Evolutionary conservation across 2,329 filamentous ascomycete species (phyloP).

Genomic region (Paecilomyces dactylethromorphus): DNA sequence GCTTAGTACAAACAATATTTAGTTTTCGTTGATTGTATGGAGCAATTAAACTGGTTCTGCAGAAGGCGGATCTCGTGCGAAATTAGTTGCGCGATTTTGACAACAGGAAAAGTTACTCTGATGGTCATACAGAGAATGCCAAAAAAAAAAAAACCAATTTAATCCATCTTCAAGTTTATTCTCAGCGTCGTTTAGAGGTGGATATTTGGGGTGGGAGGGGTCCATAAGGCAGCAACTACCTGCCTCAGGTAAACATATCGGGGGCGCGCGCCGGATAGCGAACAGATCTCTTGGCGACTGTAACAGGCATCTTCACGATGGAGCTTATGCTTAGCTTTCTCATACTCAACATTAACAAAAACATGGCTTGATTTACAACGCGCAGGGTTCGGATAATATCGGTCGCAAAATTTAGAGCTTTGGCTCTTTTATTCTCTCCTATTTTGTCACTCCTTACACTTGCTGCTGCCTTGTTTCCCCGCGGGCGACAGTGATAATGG

Average conservation of each 20-base stretch:
- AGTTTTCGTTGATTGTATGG: too few species aligned
- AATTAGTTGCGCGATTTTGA: too few species aligned
- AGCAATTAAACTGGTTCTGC: too few species aligned
- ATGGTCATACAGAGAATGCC: too few species aligned
- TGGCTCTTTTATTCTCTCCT: background rate
- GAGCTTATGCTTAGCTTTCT: background rate
- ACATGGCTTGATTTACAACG: background rate
- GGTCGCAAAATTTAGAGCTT: background rate
- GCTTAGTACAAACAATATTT: too few species aligned
- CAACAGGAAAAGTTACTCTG: too few species aligned
- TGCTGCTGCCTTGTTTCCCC: background rate
- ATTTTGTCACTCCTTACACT: background rate
- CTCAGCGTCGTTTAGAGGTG: too few species aligned
- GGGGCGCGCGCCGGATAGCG: background rate
- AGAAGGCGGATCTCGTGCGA: too few species aligned
- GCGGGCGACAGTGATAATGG: slow-evolving; percentile 17
- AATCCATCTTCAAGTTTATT: too few species aligned
- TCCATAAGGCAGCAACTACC: background rate
- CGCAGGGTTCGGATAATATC: background rate
- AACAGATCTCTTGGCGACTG: background rate
- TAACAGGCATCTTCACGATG: background rate
- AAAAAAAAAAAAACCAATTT: too few species aligned
- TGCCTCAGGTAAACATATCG: background rate
- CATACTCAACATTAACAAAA: background rate
- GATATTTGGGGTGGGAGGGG: too few species aligned